phyloP scores from a whole-genome alignment of 306 rosid genomes.

The Malus sieversii region DNA sequence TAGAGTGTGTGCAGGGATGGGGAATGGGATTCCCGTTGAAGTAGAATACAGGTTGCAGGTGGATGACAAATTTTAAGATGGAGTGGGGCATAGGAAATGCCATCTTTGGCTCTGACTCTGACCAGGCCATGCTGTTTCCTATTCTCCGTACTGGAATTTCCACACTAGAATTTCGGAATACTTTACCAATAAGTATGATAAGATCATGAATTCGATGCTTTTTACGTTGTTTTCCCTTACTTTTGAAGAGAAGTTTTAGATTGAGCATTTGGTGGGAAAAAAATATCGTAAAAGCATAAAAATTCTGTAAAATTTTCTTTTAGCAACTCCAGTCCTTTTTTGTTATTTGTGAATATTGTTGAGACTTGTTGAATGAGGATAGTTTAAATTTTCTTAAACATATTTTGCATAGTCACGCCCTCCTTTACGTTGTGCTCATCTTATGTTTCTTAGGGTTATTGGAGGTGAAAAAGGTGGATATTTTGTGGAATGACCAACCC shows the following conservation, averaged over 20 bases:
- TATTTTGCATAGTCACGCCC: not conserved
- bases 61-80: not conserved
- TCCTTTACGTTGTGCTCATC: conserved; percentile 1
- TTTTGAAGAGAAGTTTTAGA: not conserved
- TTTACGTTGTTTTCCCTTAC: not conserved
- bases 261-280: not conserved
- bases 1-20: not conserved
- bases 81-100: not conserved
- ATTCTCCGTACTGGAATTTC: not conserved
- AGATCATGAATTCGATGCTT: not conserved
- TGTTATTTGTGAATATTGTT: not conserved
- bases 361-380: not conserved
- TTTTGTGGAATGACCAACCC: conserved; percentile 60
- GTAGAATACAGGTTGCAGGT: not conserved
- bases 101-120: not conserved
- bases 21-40: not conserved
- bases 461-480: conserved; percentile 72
- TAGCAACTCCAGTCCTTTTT: not conserved
- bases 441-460: conserved; percentile 49
- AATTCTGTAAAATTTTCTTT: not conserved
- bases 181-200: not conserved
- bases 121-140: not conserved
- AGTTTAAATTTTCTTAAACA: not conserved
- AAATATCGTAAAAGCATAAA: not conserved
- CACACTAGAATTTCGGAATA: not conserved